Conservation (phyloP, 83 land plant species). For the Diphasiastrum complanatum region DNA sequence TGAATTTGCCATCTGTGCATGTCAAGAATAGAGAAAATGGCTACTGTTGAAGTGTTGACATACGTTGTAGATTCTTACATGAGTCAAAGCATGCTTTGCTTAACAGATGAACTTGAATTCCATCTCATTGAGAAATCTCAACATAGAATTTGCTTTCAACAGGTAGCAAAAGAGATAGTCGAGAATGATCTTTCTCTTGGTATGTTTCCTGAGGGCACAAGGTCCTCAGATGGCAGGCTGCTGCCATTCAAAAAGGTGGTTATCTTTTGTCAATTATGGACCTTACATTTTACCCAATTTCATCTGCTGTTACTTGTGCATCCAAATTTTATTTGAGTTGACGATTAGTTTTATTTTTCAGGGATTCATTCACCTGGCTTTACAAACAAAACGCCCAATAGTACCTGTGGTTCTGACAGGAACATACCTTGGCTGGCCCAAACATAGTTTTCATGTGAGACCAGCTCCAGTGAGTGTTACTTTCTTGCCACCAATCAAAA, state of each 20-base stretch:
- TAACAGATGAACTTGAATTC: neutral
- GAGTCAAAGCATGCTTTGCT: neutral
- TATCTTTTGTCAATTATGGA: neutral
- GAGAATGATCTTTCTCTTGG: conserved; percentile 38
- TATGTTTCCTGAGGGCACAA: conserved; percentile 50
- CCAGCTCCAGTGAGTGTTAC: conserved; percentile 41
- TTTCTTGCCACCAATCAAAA: conserved; percentile 40
- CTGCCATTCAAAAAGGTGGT: conserved; percentile 49
- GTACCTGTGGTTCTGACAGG: conserved; percentile 47
- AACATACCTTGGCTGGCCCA: conserved; percentile 47
- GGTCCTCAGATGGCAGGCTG: conserved; percentile 39
- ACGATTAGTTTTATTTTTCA: conserved; percentile 16
- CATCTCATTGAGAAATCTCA: neutral
- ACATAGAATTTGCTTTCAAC: neutral
- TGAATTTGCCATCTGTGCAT: too few relatives aligned
- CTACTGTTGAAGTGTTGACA: too few relatives aligned
- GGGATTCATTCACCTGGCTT: conserved; percentile 48
- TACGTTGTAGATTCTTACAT: too few relatives aligned
- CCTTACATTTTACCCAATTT: neutral
- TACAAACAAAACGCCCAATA: conserved; percentile 40
- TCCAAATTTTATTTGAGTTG: neutral
- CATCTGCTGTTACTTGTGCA: neutral
- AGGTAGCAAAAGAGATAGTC: conserved; percentile 36
- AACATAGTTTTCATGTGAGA: conserved; percentile 36
- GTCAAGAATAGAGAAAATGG: too few relatives aligned